Evolutionary conservation across 2,329 filamentous ascomycete species (phyloP), one percentile per base, ranked within the genome.

Genomic region (Bipolaris cookei): DNA sequence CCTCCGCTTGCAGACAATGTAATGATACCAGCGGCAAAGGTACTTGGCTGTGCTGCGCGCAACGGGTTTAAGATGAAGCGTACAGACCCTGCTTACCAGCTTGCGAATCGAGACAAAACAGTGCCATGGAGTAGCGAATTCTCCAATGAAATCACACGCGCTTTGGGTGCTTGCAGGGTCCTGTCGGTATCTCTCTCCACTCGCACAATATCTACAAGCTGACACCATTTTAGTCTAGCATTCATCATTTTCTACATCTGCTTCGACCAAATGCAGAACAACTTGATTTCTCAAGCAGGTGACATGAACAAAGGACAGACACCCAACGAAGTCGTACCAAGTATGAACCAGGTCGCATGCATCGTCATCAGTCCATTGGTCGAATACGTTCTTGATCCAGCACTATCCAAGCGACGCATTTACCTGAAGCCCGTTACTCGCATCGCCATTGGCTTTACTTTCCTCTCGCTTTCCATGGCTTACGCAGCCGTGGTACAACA

Each of bases 241-340:
- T 76, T 76, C 50, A 54, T 73, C 8, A 50, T 73, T 6, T 77
- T 75, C 57, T 76, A 73, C 54, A 60, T 76, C 18, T 76, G 71
- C 60, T 76, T 72, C 37, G 76, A 77, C 48, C 76, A 77, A 49
- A 77, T 76, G 72, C 69, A 71, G 54, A 76, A 75, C 59, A 77
- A 77, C 39, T 54, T 77, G 4, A 70, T 77, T 8, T 76, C 75
- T 4, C 75, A 76, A 60, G 71, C 74, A 3, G 69, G 67, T 3
- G 64, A 73, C 45, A 77, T 78, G 75, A 54, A 71, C n/a, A 68
- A 66, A 1, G 51, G 66, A 10, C 62, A 56, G 20, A 64, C 71
- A 4, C 74, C 75, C 1, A 78, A 78, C 58, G 76, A 78, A 39
- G 53, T 76, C n/a, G 48, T 77, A 0, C 67, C 68, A 0, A 65